phyloP scores from a whole-genome alignment of 352 stramenopile genomes.

The Globisporangium nagaii region DNA sequence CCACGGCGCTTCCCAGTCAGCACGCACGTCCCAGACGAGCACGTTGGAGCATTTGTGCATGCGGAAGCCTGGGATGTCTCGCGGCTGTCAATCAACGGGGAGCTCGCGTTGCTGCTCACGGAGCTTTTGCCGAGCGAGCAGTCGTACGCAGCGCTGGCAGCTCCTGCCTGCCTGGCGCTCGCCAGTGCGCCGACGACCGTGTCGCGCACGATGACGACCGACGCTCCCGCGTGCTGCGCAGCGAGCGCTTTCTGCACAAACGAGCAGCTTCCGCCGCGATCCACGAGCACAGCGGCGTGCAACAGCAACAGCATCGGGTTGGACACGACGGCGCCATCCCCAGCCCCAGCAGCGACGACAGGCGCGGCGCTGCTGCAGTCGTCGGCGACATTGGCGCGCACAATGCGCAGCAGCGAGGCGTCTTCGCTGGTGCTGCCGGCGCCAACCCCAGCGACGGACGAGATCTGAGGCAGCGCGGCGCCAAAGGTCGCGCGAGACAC shows the following conservation, averaged over 20 bases:
- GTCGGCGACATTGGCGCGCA: slow-evolving; percentile 8
- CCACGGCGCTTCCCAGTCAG: slow-evolving; percentile 12
- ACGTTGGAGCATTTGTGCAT: slow-evolving; percentile 20
- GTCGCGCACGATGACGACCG: slow-evolving; percentile 46
- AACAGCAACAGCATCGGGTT: background rate
- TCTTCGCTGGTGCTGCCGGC: slow-evolving; percentile 8
- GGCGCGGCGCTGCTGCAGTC: slow-evolving; percentile 14
- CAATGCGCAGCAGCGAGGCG: slow-evolving; percentile 4
- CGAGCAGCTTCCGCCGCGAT: slow-evolving; percentile 39
- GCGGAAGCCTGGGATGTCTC: slow-evolving; percentile 5
- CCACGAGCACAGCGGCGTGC: slow-evolving; percentile 31
- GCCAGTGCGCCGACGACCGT: slow-evolving; percentile 34
- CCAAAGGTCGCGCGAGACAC: slow-evolving; percentile 25
- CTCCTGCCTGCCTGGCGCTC: slow-evolving; percentile 14
- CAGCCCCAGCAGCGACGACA: background rate
- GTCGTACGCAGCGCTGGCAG: slow-evolving; percentile 26
- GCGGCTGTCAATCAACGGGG: slow-evolving; percentile 12
- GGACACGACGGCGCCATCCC: background rate
- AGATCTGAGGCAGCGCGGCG: slow-evolving; percentile 14
- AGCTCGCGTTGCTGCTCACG: slow-evolving; percentile 36
- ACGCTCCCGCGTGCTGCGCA: slow-evolving; percentile 23
- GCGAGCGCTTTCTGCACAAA: slow-evolving; percentile 43
- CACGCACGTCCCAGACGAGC: slow-evolving; percentile 33
- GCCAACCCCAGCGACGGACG: slow-evolving; percentile 6
- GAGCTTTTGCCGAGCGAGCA: slow-evolving; percentile 32